Base-by-base conservation (phyloP, 208 protist species). In the Herpetomonas samuelpessoai region DNA sequence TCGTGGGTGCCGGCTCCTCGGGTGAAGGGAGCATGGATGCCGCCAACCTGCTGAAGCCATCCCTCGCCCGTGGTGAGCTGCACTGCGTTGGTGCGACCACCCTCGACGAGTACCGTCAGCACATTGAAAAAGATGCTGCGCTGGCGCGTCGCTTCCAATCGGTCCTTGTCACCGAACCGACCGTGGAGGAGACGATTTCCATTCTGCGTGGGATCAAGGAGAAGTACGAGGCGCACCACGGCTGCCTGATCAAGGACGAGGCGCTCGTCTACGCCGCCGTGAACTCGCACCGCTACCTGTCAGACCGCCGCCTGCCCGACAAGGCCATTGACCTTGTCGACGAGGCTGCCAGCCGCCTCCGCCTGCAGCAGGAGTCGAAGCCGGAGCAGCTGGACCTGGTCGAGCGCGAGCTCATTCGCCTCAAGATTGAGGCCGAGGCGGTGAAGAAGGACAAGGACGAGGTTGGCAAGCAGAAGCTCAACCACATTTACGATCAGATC, bases 321-420 rank as follows among this genome's bases (percentile, higher is more conserved):
- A 99, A 99, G 77, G 97, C 98, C 1, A 99, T 99, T 54, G 98
- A 99, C 79, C 81, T 99, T 10, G 80, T 99, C 26, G 98, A 99
- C 67, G 98, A 99, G 76, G 97, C 98, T 1, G 81, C 88, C 57
- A 94, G 96, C 49, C 88, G 84, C 12, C 70, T 97, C 63, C 76
- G 91, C 28, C 76, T 99, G 44, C 86, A 98, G 79, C 85, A 98
- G 62, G 95, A 99, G 67, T 97, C 88, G 2, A 97, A 99, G 73
- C 97, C 98, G 0, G 97, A 98, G 71, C 69, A 67, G 18, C 83
- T 99, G 6, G 98, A 99, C 64, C 64, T 72, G n/a, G 73, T 98
- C 6, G 96, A 96, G 53, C 81, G 95, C 2, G 71, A 93, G 68
- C 83, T 97, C 38, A 79, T 96, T 16, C 90, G 90, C 16, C 66